phyloP scores from a whole-genome alignment of 495 filamentous ascomycete species.

The Evernia prunastri region DNA sequence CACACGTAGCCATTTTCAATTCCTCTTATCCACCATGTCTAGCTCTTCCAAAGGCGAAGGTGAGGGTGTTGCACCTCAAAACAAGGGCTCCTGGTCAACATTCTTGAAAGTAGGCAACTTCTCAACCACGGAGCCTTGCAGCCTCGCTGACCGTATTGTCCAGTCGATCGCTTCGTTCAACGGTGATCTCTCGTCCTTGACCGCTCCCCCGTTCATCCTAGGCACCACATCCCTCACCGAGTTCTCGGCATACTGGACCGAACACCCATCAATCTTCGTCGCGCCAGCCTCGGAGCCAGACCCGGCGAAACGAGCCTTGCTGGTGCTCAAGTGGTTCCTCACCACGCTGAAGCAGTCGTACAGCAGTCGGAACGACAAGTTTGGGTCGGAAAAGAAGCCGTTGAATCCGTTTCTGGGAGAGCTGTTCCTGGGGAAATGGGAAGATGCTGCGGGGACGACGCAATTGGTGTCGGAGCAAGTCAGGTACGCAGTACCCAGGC shows the following conservation, averaged over 20 bases:
- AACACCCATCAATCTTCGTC: constrained; percentile 82
- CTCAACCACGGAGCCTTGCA: neutral
- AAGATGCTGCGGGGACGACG: constrained; percentile 65
- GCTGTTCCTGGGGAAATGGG: constrained; percentile 84
- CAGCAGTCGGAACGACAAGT: constrained; percentile 81
- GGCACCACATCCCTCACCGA: constrained; percentile 86
- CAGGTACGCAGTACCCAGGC: constrained; percentile 44
- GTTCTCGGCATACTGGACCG: constrained; percentile 94
- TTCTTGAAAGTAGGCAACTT: constrained; percentile 43
- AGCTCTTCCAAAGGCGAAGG: constrained; percentile 25
- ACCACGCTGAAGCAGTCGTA: constrained; percentile 94
- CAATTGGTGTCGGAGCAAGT: constrained; percentile 74
- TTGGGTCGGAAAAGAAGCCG: constrained; percentile 94
- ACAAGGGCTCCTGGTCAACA: constrained; percentile 46
- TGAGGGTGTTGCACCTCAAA: constrained; percentile 26
- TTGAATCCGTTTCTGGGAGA: constrained; percentile 89
- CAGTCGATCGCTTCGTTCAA: constrained; percentile 95
- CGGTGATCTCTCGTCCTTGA: constrained; percentile 88
- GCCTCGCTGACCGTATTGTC: constrained; percentile 10
- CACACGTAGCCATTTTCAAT: neutral
- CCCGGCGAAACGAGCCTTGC: constrained; percentile 72
- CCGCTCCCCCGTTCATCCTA: constrained; percentile 93
- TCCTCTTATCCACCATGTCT: constrained; percentile 11
- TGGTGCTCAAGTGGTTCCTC: constrained; percentile 96
- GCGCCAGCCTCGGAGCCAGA: constrained; percentile 78